phyloP scores from a whole-genome alignment of 1,284 basidiomycete species.

The Ganoderma lucidum region DNA sequence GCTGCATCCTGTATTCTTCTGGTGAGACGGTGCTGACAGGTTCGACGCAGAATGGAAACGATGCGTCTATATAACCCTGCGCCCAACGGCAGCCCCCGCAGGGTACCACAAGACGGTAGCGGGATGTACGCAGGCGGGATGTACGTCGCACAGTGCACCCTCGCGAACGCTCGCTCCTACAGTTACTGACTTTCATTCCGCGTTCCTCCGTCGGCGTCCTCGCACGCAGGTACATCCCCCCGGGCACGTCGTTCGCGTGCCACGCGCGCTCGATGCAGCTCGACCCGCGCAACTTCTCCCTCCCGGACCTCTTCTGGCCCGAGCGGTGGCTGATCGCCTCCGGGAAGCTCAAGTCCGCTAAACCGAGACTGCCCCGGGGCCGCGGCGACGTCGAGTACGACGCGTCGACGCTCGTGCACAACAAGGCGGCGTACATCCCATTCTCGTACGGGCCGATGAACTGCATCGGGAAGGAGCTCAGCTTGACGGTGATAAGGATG shows the following conservation, averaged over 20 bases:
- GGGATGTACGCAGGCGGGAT: not conserved
- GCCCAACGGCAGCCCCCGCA: not conserved
- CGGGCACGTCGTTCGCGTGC: slow-evolving; percentile 2
- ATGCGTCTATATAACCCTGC: not conserved
- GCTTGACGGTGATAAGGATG: not conserved
- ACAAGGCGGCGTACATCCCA: not conserved
- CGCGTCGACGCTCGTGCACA: not conserved
- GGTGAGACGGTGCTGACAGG: not conserved
- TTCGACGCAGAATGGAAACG: not conserved
- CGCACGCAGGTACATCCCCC: not conserved
- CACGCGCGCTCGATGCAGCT: slow-evolving; percentile 1
- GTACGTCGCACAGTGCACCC: not conserved
- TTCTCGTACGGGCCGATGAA: slow-evolving; percentile 4
- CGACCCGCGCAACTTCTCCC: not conserved
- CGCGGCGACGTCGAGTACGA: not conserved
- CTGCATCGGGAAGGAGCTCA: not conserved
- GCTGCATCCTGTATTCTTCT: not conserved
- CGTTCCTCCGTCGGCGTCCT: not conserved
- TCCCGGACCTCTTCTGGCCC: not conserved
- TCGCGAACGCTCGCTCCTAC: not conserved
- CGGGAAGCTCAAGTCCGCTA: not conserved
- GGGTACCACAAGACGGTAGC: not conserved
- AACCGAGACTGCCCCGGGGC: not conserved
- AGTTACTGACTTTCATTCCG: not conserved
- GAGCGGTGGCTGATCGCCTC: not conserved